phyloP scores from a whole-genome alignment of 371 early-diverging fungal species.

The Dinochytrium kinnereticum region DNA sequence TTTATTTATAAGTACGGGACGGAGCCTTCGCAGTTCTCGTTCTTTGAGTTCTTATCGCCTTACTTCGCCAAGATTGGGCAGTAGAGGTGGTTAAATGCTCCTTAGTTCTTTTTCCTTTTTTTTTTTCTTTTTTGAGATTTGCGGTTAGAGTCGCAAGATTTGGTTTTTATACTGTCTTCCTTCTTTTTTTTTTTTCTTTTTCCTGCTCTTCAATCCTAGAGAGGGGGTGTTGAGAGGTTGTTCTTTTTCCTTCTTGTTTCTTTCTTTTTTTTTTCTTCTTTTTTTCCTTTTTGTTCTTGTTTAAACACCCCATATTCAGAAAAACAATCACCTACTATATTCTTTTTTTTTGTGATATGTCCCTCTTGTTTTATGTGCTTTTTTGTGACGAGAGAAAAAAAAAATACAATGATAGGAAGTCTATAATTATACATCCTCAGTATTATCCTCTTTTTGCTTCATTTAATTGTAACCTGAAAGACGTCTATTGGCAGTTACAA shows the following conservation, averaged over 20 bases:
- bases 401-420: no score
- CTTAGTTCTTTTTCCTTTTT: neutral
- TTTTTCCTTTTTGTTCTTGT: neutral
- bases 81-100: neutral
- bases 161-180: neutral
- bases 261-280: neutral
- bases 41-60: constrained; percentile 91
- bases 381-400: no score
- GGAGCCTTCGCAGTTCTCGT: constrained; percentile 95
- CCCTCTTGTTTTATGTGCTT: no score
- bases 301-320: no score
- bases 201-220: no score
- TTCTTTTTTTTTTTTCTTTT: neutral
- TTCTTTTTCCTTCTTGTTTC: neutral
- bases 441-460: no score
- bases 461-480: no score
- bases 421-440: no score
- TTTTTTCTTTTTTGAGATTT: neutral
- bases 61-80: constrained; percentile 50
- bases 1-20: constrained; percentile 96
- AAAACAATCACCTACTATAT: no score
- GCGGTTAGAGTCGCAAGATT: neutral
- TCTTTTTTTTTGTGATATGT: no score
- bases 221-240: no score
- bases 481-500: no score